Conservation (phyloP, 177 flowering plant species). For the Telopea speciosissima region DNA sequence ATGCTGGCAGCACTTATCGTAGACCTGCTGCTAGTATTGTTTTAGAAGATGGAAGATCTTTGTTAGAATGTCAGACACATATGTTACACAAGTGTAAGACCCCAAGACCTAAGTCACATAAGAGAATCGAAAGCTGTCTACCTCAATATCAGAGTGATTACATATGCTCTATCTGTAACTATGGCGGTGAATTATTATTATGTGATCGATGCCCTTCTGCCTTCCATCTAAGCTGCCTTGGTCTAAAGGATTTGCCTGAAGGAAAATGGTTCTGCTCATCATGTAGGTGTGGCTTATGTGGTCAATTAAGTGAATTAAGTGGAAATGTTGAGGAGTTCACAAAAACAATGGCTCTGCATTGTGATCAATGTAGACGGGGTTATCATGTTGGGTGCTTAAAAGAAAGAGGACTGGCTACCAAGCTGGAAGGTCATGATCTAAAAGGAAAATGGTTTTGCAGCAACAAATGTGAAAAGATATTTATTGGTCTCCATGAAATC, state of each 20-base stretch:
- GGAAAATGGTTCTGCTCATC: slow-evolving; percentile 93
- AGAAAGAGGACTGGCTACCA: slow-evolving; percentile 16
- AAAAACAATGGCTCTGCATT: slow-evolving; percentile 28
- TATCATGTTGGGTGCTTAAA: slow-evolving; percentile 67
- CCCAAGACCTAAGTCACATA: slow-evolving; percentile 4
- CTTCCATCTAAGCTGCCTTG: slow-evolving; percentile 62
- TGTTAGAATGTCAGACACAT: slow-evolving; percentile 59
- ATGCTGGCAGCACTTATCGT: slow-evolving; percentile 46
- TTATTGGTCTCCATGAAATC: slow-evolving; percentile 35
- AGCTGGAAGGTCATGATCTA: slow-evolving; percentile 14
- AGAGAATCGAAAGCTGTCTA: slow-evolving; percentile 16
- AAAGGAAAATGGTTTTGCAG: slow-evolving; percentile 65
- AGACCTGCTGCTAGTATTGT: slow-evolving; percentile 60
- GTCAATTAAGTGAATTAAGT: slow-evolving; percentile 20
- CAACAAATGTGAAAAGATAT: slow-evolving; percentile 53
- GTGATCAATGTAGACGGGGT: slow-evolving; percentile 65
- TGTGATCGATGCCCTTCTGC: slow-evolving; percentile 86
- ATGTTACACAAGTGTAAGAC: slow-evolving; percentile 9
- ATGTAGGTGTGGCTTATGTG: slow-evolving; percentile 73
- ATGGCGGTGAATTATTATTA: slow-evolving; percentile 62
- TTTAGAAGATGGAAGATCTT: slow-evolving; percentile 76
- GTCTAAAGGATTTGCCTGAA: slow-evolving; percentile 61
- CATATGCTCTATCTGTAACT: slow-evolving; percentile 71
- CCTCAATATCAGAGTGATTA: slow-evolving; percentile 34
- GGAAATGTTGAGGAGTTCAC: slow-evolving; percentile 14